Evolutionary conservation across 2,329 filamentous ascomycete genomes (phyloP).

Genomic region (Elsinoe australis): DNA sequence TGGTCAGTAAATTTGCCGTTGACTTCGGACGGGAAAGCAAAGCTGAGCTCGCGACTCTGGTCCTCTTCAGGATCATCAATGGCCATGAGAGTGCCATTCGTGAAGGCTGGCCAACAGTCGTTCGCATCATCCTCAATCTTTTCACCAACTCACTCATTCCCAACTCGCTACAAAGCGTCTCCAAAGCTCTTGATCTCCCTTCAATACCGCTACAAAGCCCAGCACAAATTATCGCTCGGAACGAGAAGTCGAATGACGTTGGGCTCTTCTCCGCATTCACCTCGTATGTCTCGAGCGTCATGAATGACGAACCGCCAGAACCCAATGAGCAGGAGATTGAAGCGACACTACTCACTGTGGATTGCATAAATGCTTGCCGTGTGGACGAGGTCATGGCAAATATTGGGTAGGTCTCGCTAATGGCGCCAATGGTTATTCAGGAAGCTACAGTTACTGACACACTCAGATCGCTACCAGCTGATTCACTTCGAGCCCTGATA

Average conservation of each 20-base stretch:
- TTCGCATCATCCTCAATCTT: conserved; percentile 88
- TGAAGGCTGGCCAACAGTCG: conserved; percentile 70
- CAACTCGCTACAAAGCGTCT: conserved; percentile 61
- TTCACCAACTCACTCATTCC: conserved; percentile 93
- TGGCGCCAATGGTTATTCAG: conserved; percentile 12
- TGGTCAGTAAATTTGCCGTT: conserved; percentile 97
- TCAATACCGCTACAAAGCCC: conserved; percentile 84
- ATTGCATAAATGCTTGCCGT: conserved; percentile 85
- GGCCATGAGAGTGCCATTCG: conserved; percentile 72
- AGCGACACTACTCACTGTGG: conserved; percentile 86
- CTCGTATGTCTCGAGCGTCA: conserved; percentile 97
- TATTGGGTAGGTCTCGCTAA: conserved; percentile 68
- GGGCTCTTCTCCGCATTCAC: conserved; percentile 92
- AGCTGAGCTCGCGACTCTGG: conserved; percentile 85
- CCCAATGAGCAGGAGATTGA: conserved; percentile 96
- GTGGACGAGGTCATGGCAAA: conserved; percentile 77
- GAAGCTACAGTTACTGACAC: conserved; percentile 18
- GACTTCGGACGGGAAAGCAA: conserved; percentile 90
- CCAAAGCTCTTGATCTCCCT: conserved; percentile 61
- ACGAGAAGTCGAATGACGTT: conserved; percentile 65
- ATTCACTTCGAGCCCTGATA: conserved; percentile 56
- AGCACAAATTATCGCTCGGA: conserved; percentile 86
- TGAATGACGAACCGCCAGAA: conserved; percentile 93
- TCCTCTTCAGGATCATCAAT: conserved; percentile 87
- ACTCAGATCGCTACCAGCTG: conserved; percentile 52